Evolutionary conservation across 2,329 filamentous ascomycete species (phyloP).

Genomic region (Fusarium beomiforme): DNA sequence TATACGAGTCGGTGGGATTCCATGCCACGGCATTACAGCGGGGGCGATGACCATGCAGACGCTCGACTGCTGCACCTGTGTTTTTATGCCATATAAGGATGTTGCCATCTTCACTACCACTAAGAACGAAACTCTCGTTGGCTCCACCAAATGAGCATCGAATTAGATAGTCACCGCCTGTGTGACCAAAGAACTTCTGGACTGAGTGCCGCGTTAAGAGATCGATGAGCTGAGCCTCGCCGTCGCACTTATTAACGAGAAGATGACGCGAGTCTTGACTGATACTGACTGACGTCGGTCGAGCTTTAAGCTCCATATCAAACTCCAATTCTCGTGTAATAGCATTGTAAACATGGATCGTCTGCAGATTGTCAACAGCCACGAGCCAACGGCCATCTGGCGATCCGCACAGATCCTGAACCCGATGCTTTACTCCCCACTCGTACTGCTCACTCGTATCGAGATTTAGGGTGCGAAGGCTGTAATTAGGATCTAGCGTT

Average conservation of each 20-base stretch:
- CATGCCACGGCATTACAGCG: slow-evolving; percentile 90
- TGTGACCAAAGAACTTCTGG: slow-evolving; percentile 79
- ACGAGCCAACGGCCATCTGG: slow-evolving; percentile 82
- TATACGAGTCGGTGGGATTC: slow-evolving; percentile 83
- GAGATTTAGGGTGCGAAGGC: slow-evolving; percentile 77
- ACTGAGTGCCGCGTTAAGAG: slow-evolving; percentile 77
- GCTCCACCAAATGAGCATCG: slow-evolving; percentile 88
- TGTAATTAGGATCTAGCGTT: slow-evolving; percentile 73
- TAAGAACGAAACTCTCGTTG: slow-evolving; percentile 89
- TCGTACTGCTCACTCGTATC: slow-evolving; percentile 69
- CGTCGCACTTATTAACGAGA: slow-evolving; percentile 83
- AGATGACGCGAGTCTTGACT: slow-evolving; percentile 83
- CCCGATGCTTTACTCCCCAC: slow-evolving; percentile 77
- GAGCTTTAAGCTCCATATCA: slow-evolving; percentile 71
- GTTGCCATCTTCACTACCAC: slow-evolving; percentile 83
- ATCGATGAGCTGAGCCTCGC: slow-evolving; percentile 81
- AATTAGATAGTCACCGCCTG: slow-evolving; percentile 81
- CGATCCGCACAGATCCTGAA: slow-evolving; percentile 87
- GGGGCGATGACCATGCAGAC: slow-evolving; percentile 76
- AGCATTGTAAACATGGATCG: slow-evolving; percentile 85
- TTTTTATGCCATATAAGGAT: slow-evolving; percentile 94
- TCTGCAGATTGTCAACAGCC: slow-evolving; percentile 75
- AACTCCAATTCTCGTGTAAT: slow-evolving; percentile 78
- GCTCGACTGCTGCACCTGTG: slow-evolving; percentile 79
- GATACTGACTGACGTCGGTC: slow-evolving; percentile 82